Conservation (phyloP, 2,329 filamentous ascomycete genomes). For the Fusarium sp. region DNA sequence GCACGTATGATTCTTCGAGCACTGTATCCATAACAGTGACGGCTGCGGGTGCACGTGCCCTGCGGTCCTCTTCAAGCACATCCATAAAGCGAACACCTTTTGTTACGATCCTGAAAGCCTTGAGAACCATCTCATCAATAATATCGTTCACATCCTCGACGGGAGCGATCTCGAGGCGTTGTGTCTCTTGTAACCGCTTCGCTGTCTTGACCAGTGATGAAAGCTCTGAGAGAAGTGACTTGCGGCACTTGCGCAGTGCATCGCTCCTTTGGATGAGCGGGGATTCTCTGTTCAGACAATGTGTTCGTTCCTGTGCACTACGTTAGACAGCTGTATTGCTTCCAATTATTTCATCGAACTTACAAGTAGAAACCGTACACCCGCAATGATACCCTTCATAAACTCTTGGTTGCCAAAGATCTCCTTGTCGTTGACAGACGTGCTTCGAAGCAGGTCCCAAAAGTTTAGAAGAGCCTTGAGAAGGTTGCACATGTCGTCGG, state of each 20-base stretch:
- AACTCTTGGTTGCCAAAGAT: conserved; percentile 93
- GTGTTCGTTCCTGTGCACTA: conserved; percentile 78
- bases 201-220: conserved; percentile 90
- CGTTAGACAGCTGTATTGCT: conserved; percentile 10
- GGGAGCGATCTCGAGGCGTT: conserved; percentile 62
- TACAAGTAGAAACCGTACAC: conserved; percentile 90
- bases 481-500: conserved; percentile 85
- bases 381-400: conserved; percentile 92
- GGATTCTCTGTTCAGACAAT: conserved; percentile 88
- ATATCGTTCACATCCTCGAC: conserved; percentile 76
- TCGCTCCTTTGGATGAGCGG: conserved; percentile 80
- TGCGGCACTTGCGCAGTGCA: conserved; percentile 81
- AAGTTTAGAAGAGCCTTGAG: conserved; percentile 90
- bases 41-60: conserved; percentile 62
- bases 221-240: conserved; percentile 88
- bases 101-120: conserved; percentile 94
- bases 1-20: conserved; percentile 68
- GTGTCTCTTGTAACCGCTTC: conserved; percentile 83
- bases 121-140: conserved; percentile 92
- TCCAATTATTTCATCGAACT: conserved; percentile 53
- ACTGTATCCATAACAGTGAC: conserved; percentile 72
- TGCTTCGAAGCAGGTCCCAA: conserved; percentile 89
- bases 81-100: conserved; percentile 92
- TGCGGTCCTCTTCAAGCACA: conserved; percentile 76
- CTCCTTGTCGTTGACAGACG: conserved; percentile 78